A percentile compares a stretch with the other conserved stretches of the same genome.
These are phyloP conservation scores for Epichloe brachyelytri DNA, from an alignment of 2,329 filamentous ascomycete species.

Conservation along the genomic window DNA sequence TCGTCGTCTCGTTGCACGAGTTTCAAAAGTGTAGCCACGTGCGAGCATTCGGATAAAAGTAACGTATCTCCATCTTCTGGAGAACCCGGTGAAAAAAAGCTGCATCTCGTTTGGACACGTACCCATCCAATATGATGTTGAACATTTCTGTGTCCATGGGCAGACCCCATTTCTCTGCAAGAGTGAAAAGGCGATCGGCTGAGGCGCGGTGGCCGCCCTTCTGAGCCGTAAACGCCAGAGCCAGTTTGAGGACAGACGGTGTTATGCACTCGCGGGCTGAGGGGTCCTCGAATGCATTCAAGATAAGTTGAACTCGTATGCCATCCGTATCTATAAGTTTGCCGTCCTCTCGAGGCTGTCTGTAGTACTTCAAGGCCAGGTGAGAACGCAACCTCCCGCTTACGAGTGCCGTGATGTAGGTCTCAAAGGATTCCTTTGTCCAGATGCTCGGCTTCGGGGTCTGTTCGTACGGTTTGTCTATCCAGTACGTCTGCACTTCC, in stretches of 20 bases:
- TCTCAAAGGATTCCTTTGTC: slow-evolving; percentile 28
- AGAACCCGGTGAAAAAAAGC: slow-evolving; percentile 31
- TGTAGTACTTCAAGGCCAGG: slow-evolving; percentile 23
- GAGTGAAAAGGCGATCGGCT: slow-evolving; percentile 23
- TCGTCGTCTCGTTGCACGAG: slow-evolving; percentile 47
- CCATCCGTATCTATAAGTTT: slow-evolving; percentile 23
- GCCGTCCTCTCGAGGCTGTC: slow-evolving; percentile 14
- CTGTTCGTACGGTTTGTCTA: slow-evolving; percentile 23
- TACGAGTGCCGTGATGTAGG: slow-evolving; percentile 29
- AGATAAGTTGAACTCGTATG: slow-evolving; percentile 26
- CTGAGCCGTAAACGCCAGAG: slow-evolving; percentile 28
- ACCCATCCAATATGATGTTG: slow-evolving; percentile 33
- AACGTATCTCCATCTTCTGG: slow-evolving; percentile 26
- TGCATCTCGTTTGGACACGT: slow-evolving; percentile 26
- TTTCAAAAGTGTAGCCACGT: slow-evolving; percentile 38
- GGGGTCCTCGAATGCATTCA: slow-evolving; percentile 25
- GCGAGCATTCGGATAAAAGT: slow-evolving; percentile 26
- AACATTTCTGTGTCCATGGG: slow-evolving; percentile 32
- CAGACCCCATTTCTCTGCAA: slow-evolving; percentile 24
- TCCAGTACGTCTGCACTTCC: slow-evolving; percentile 18
- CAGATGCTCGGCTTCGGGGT: slow-evolving; percentile 27
- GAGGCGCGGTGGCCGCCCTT: slow-evolving; percentile 21
- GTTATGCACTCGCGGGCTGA: slow-evolving; percentile 23
- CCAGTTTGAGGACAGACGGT: slow-evolving; percentile 27
- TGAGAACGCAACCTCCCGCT: slow-evolving; percentile 23